A percentile compares a stretch with the other conserved stretches of the same genome.
phyloP scores from a whole-genome alignment of 2,329 filamentous ascomycete genomes.

The Xylariales sp. region DNA sequence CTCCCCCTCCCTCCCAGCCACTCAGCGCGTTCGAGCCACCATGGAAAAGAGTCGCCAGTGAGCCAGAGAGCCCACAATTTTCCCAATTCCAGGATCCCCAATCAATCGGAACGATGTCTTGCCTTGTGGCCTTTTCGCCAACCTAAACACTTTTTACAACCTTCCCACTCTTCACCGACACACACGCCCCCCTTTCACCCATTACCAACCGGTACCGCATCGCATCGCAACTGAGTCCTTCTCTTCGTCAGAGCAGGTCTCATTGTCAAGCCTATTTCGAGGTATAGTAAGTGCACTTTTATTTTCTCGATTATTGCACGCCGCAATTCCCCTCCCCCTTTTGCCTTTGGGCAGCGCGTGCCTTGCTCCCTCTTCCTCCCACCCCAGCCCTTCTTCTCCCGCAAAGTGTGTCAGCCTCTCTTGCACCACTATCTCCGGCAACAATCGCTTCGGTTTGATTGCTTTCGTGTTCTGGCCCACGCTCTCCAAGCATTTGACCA shows the following conservation, averaged over 20 bases:
- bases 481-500: no score
- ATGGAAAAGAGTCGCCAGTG: neutral
- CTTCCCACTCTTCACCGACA: slow-evolving; percentile 21
- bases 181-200: slow-evolving; percentile 23
- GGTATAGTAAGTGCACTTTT: slow-evolving; percentile 21
- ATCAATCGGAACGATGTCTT: neutral
- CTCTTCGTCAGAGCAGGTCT: slow-evolving; percentile 31
- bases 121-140: slow-evolving; percentile 1
- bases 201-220: slow-evolving; percentile 18
- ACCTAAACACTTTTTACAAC: slow-evolving; percentile 5
- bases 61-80: slow-evolving; percentile 2
- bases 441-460: no score
- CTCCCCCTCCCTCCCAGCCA: neutral
- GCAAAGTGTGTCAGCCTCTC: no score
- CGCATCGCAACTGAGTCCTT: slow-evolving; percentile 20
- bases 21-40: neutral
- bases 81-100: neutral
- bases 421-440: no score
- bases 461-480: no score
- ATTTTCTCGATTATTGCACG: neutral
- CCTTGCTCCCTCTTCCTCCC: neutral
- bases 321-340: no score
- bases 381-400: neutral
- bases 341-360: no score
- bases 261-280: slow-evolving; percentile 17